Evolutionary conservation across 2,329 filamentous ascomycete species (phyloP).

Genomic region (Fusarium verrucosum): DNA sequence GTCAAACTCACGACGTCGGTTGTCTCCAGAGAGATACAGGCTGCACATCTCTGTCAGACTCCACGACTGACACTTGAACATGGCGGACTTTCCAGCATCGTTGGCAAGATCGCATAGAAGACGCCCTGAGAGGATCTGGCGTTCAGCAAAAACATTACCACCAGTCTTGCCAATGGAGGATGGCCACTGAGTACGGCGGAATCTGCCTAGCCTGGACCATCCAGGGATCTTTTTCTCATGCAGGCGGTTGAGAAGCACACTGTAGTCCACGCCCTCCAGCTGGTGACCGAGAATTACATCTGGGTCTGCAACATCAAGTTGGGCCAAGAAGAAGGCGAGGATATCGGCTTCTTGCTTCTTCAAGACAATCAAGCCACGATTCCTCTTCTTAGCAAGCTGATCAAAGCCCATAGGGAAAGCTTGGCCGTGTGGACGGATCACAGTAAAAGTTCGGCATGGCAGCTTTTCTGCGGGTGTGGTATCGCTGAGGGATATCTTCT

Average conservation of each 20-base stretch:
- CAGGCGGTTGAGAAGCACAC: conserved; percentile 85
- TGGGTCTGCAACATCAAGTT: conserved; percentile 87
- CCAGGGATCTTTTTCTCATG: conserved; percentile 90
- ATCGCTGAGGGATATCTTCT: conserved; percentile 86
- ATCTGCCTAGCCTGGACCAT: conserved; percentile 91
- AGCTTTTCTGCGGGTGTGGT: conserved; percentile 89
- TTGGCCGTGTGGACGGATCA: conserved; percentile 81
- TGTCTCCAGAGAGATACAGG: conserved; percentile 80
- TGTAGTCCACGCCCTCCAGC: conserved; percentile 97
- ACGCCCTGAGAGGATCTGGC: conserved; percentile 87
- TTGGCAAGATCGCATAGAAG: conserved; percentile 94
- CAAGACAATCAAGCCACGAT: conserved; percentile 79
- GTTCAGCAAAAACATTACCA: conserved; percentile 91
- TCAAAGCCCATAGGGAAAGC: conserved; percentile 90
- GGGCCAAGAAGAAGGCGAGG: conserved; percentile 86
- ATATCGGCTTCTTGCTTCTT: conserved; percentile 87
- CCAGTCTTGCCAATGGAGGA: conserved; percentile 84
- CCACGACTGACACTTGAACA: conserved; percentile 98
- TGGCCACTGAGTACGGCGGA: conserved; percentile 88
- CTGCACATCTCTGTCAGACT: conserved; percentile 97
- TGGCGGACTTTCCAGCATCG: conserved; percentile 95
- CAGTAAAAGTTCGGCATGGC: conserved; percentile 88
- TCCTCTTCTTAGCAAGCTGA: conserved; percentile 73
- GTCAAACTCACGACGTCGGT: conserved; percentile 83
- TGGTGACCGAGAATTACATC: conserved; percentile 95